These are phyloP conservation scores for Gyrodon lividus DNA, from an alignment of 768 basidiomycete genomes.

Conservation along the genomic window DNA sequence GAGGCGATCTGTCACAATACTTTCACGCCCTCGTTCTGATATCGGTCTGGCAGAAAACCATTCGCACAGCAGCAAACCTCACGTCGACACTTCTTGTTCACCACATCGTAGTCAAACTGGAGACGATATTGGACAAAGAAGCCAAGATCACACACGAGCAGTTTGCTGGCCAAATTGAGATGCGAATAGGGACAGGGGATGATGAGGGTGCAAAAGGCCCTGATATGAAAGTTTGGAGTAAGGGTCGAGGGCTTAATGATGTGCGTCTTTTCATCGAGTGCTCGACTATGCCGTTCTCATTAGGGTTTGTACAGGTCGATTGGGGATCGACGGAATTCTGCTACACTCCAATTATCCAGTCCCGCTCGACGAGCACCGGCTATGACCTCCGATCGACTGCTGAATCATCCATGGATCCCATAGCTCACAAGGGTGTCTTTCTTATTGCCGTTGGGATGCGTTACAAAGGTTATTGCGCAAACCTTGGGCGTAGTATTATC, in stretches of 20 bases:
- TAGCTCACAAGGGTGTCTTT: constrained; percentile 87
- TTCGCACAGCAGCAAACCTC: constrained; percentile 69
- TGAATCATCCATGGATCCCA: constrained; percentile 78
- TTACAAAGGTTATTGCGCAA: constrained; percentile 91
- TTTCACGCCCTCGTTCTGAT: constrained; percentile 8
- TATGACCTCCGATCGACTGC: constrained; percentile 90
- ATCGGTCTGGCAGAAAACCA: constrained; percentile 58
- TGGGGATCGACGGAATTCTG: constrained; percentile 91
- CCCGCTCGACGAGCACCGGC: constrained; percentile 74
- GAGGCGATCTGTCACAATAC: constrained; percentile 28
- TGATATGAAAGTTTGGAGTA: constrained; percentile 91
- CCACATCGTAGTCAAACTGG: constrained; percentile 85
- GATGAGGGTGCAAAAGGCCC: constrained; percentile 70
- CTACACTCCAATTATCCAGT: constrained; percentile 95
- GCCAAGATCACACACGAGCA: constrained; percentile 87
- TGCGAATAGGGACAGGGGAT: constrained; percentile 75
- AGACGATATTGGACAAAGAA: constrained; percentile 88
- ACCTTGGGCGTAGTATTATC: constrained; percentile 91
- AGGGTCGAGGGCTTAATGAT: constrained; percentile 69
- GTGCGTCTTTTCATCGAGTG: constrained; percentile 44
- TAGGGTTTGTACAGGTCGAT: constrained; percentile 59
- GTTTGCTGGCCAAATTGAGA: constrained; percentile 83
- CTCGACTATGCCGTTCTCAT: constrained; percentile 5
- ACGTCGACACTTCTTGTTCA: constrained; percentile 84
- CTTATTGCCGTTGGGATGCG: constrained; percentile 85